Conservation (phyloP, 176 grass and related monocot species). For the Rhynchospora pubera region DNA sequence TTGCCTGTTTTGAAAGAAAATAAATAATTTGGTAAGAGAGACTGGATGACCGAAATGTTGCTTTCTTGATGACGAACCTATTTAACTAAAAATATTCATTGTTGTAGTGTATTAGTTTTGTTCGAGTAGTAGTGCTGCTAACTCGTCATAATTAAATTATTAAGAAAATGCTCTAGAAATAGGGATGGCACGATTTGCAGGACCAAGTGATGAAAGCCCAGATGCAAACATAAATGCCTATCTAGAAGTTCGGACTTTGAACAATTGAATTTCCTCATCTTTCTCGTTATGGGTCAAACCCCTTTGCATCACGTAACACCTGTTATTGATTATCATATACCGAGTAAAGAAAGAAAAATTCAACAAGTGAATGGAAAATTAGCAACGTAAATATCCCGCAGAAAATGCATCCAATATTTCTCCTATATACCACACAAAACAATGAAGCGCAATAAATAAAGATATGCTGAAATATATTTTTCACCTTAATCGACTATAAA, state of each 20-base stretch:
- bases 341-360: neutral
- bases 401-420: neutral
- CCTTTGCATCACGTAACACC: neutral
- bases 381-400: neutral
- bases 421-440: neutral
- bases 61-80: too few relatives aligned
- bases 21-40: too few relatives aligned
- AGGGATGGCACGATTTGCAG: neutral
- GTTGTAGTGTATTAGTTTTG: too few relatives aligned
- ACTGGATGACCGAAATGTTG: too few relatives aligned
- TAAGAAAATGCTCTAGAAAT: neutral
- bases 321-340: neutral
- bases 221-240: neutral
- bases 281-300: neutral
- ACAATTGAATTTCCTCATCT: too few relatives aligned
- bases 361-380: neutral
- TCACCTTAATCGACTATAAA: neutral
- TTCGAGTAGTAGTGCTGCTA: neutral
- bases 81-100: too few relatives aligned
- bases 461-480: neutral
- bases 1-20: too few relatives aligned
- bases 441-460: neutral
- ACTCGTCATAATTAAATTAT: neutral
- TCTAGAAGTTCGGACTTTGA: neutral
- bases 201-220: neutral